These are phyloP conservation scores for Tuber calosporum DNA, from an alignment of 495 filamentous ascomycete species.

Conservation along the genomic window DNA sequence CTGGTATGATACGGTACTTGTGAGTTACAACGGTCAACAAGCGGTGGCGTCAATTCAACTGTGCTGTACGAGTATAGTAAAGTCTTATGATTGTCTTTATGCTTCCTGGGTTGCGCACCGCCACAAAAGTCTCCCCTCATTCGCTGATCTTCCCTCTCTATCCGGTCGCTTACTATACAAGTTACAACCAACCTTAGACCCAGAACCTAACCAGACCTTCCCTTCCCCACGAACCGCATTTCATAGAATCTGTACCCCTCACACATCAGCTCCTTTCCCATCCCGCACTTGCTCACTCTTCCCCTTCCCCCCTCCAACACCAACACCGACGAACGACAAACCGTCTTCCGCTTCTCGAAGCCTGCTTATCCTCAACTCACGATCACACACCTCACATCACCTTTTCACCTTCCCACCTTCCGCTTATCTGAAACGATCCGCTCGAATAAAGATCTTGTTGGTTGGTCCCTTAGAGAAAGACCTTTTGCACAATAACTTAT, in stretches of 20 bases:
- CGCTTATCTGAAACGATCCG: conserved; percentile 19
- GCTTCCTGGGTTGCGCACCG: neutral
- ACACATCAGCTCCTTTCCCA: conserved; percentile 4
- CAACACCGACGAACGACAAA: neutral
- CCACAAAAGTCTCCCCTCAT: neutral
- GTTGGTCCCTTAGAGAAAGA: conserved; percentile 25
- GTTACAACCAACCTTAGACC: neutral
- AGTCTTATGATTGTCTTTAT: neutral
- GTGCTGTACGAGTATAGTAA: no score
- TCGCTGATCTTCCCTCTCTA: neutral
- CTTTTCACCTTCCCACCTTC: conserved; percentile 8
- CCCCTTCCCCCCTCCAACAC: neutral
- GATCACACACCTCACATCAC: neutral
- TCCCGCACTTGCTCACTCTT: neutral
- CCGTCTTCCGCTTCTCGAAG: neutral
- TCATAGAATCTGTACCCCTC: conserved; percentile 2
- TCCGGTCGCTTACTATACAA: conserved; percentile 1
- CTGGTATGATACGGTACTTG: neutral
- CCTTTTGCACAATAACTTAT: conserved; percentile 4
- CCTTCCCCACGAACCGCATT: conserved; percentile 2
- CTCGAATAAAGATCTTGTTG: conserved; percentile 29
- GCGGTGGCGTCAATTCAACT: neutral
- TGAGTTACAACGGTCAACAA: neutral
- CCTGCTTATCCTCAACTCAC: conserved; percentile 5
- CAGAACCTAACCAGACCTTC: neutral